Evolutionary conservation across 805 yeast species (phyloP).

Genomic region (Yamadazyma philogaea): DNA sequence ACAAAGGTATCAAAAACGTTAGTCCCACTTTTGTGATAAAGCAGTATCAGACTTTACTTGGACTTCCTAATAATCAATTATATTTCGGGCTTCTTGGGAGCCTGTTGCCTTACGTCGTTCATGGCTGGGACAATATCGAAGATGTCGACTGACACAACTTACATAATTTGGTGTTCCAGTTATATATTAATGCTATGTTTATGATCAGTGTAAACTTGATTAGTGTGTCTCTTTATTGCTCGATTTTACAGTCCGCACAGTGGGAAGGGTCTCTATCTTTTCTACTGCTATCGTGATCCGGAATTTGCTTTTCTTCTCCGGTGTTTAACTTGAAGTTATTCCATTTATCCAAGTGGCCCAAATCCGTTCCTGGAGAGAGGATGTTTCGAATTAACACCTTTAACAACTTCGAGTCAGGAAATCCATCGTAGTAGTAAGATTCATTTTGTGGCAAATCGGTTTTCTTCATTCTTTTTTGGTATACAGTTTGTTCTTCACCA

Average conservation of each 20-base stretch:
- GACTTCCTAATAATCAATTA: slow-evolving; percentile 47
- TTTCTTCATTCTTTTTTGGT: slow-evolving; percentile 52
- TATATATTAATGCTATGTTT: neutral
- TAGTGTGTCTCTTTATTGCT: neutral
- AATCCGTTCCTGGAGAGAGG: slow-evolving; percentile 49
- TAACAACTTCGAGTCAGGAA: slow-evolving; percentile 80
- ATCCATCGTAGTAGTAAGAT: slow-evolving; percentile 55
- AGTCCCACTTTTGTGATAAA: slow-evolving; percentile 54
- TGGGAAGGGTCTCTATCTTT: neutral
- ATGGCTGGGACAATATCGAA: slow-evolving; percentile 44
- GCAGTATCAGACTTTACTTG: slow-evolving; percentile 53
- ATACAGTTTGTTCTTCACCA: slow-evolving; percentile 23
- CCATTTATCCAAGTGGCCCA: slow-evolving; percentile 63
- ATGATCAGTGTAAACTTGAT: neutral
- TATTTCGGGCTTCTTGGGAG: slow-evolving; percentile 45
- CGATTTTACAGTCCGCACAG: neutral
- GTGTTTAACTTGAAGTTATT: slow-evolving; percentile 8
- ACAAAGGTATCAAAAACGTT: slow-evolving; percentile 43
- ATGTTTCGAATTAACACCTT: slow-evolving; percentile 63
- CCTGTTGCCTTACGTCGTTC: slow-evolving; percentile 52
- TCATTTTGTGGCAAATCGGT: slow-evolving; percentile 28
- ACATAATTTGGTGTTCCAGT: neutral
- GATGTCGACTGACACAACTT: slow-evolving; percentile 15
- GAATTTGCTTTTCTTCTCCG: neutral
- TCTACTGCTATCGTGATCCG: neutral